Evolutionary conservation across 331 rosid species (phyloP), one percentile per base, ranked within the genome.

Genomic region (Rhamnella rubrinervis): DNA sequence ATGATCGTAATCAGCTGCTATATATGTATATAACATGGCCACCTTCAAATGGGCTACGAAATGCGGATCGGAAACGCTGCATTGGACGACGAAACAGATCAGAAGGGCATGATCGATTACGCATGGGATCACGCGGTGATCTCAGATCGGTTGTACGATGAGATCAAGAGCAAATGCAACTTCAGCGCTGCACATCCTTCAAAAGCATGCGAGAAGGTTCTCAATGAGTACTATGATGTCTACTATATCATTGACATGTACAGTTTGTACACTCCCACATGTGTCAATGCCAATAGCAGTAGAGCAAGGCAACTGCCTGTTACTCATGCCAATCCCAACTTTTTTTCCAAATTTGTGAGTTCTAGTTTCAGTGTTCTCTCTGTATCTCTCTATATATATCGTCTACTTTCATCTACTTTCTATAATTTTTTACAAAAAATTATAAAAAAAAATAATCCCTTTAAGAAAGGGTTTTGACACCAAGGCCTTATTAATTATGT

Each of bases 81-180:
- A 25, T 18, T 92, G 46, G 95, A 92, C 9, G 92, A 87, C 26
- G 96, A 89, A 78, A 78, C 96, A 5, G 98, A 92, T 66, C 91
- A 84, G 53, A 86, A 66, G 44, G 98, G 98, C 37, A 70, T 87
- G 96, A 81, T 92, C 21, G 95, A 92, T 2, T 92, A 89, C 71
- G 96, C 98, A 0, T 89, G 98, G 98, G 78, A 92, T 53, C 98
- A 92, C n/a, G 98, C 92, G 0, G 95, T 92, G 46, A 84, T 92
- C 64, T 92, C 98, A 1, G 91, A 92, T 75, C 66, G 50, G 1
- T 2, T 92, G 56, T 89, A 92, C 68, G 55, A 59, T 12, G 81
- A 83, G 47, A 85, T 92, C 28, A 72, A 66, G 72, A 64, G 46
- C 17, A 62, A 11, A 58, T 92, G 98, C 80, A 63, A 92, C 63